phyloP scores from a whole-genome alignment of 1,284 basidiomycete species.

The Ceratobasidium theobromae region DNA sequence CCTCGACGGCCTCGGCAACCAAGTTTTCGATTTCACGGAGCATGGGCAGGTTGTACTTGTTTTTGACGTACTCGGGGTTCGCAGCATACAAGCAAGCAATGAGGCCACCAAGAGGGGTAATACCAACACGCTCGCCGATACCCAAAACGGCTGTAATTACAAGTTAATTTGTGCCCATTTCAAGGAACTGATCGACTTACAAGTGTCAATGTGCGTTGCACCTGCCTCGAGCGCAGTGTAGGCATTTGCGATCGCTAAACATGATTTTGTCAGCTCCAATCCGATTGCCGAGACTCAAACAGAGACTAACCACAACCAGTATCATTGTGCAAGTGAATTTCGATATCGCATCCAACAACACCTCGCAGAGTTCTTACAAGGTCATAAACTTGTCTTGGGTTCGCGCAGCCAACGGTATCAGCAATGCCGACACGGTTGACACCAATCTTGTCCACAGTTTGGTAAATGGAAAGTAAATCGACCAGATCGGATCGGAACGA shows the following conservation, averaged over 20 bases:
- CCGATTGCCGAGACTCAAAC: constrained; percentile 36
- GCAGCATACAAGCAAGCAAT: constrained; percentile 96
- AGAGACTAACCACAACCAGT: constrained; percentile 81
- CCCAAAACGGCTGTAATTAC: constrained; percentile 71
- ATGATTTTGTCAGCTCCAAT: constrained; percentile 23
- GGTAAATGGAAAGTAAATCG: constrained; percentile 98
- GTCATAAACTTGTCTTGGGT: constrained; percentile 98
- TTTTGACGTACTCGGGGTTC: constrained; percentile 98
- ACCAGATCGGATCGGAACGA: constrained; percentile 99
- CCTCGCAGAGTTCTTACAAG: constrained; percentile 95
- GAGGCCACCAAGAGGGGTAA: constrained; percentile 96
- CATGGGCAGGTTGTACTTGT: constrained; percentile 98
- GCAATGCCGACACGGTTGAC: constrained; percentile 99
- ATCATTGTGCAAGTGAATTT: constrained; percentile 99
- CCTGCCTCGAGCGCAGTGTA: constrained; percentile 98
- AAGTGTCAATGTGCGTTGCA: constrained; percentile 98
- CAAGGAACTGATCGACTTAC: constrained; percentile 48
- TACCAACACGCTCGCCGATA: constrained; percentile 98
- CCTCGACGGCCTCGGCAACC: constrained; percentile 97
- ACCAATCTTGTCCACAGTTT: constrained; percentile 99
- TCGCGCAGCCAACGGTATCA: constrained; percentile 98
- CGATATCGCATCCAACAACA: constrained; percentile 96
- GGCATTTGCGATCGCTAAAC: constrained; percentile 92
- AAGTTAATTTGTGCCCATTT: constrained; percentile 17
- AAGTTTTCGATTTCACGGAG: constrained; percentile 98